Base-by-base conservation (phyloP, 2,329 filamentous ascomycete genomes). In the Diaporthe helianthi region DNA sequence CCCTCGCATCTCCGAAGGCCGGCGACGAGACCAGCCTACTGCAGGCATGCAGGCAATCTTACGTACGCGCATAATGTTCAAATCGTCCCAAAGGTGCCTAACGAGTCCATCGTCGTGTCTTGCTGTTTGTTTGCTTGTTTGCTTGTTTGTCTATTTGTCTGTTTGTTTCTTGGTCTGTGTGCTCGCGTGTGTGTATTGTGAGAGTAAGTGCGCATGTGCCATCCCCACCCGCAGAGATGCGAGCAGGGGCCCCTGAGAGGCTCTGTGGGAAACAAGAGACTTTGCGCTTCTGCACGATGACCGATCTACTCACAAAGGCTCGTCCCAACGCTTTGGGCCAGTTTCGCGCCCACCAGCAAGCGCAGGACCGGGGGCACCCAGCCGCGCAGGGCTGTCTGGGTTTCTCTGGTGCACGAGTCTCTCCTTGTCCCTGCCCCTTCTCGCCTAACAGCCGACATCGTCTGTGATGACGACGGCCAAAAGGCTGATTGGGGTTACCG, bases 171-270 rank as follows among this genome's bases (percentile, higher is more conserved):
- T 26, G 44, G 38, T 31, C 36, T 58, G 54, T 24, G 24, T 60
- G 41, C n/a, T 19, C 22, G 22, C 15, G 7, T 33, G 26, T 33
- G 26, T n/a, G 15, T n/a, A 13, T 31, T 41, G 15, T 29, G 10
- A 13, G 38, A 41, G 22, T 60, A 15, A 44, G 54, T 41, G 15
- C 3, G 53, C 24, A 7, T 60, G 54, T 60, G 54, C 15, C 44
- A 49, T 49, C 41, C 58, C 44, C 44, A 63, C 41, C 31, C 41
- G 41, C 29, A 29, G 29, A 49, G 44, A 17, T 36, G 44, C 44
- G n/a, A 63, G 58, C 58, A 49, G 58, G 58, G 58, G n/a, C 58
- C 58, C 44, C 29, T 63, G 58, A 63, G 55, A 60, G 58, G 41
- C 58, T 63, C 26, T 29, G 15, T 63, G 58, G 29, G 58, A 44